A percentile compares a stretch with the other conserved stretches of the same genome.
Conservation (phyloP, 495 filamentous ascomycete species). For the Podospora bellae-mahoneyi region DNA sequence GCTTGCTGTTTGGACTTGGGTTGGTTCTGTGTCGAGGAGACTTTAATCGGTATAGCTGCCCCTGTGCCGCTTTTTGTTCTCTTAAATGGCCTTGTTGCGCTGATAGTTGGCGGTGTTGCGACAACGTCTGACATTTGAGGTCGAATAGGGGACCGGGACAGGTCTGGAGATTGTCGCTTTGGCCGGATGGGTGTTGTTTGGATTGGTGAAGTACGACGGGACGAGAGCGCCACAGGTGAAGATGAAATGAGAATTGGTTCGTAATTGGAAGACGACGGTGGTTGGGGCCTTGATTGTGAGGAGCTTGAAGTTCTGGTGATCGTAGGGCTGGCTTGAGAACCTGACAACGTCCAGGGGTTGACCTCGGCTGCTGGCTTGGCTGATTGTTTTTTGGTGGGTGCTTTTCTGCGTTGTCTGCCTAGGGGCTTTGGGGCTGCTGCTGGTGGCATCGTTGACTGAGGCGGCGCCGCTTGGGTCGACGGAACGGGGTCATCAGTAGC, state of each 20-base stretch:
- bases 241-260: slow-evolving; percentile 45
- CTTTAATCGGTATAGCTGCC: neutral
- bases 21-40: neutral
- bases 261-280: slow-evolving; percentile 2
- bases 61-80: slow-evolving; percentile 27
- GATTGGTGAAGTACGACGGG: slow-evolving; percentile 17
- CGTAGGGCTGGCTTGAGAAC: slow-evolving; percentile 39
- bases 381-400: slow-evolving; percentile 18
- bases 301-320: slow-evolving; percentile 19
- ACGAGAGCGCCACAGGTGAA: slow-evolving; percentile 34
- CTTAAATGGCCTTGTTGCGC: slow-evolving; percentile 23
- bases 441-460: slow-evolving; percentile 18
- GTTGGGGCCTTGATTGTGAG: slow-evolving; percentile 16
- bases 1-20: neutral
- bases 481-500: slow-evolving; percentile 9
- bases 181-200: slow-evolving; percentile 11
- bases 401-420: slow-evolving; percentile 36
- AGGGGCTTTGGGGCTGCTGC: slow-evolving; percentile 16
- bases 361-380: slow-evolving; percentile 25
- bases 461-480: neutral
- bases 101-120: neutral
- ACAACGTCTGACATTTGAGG: slow-evolving; percentile 4
- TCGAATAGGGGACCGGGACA: neutral
- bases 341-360: slow-evolving; percentile 46
- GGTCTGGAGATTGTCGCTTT: slow-evolving; percentile 15